Base-by-base conservation (phyloP, 2,329 filamentous ascomycete genomes). In the Phialocephala subalpina region DNA sequence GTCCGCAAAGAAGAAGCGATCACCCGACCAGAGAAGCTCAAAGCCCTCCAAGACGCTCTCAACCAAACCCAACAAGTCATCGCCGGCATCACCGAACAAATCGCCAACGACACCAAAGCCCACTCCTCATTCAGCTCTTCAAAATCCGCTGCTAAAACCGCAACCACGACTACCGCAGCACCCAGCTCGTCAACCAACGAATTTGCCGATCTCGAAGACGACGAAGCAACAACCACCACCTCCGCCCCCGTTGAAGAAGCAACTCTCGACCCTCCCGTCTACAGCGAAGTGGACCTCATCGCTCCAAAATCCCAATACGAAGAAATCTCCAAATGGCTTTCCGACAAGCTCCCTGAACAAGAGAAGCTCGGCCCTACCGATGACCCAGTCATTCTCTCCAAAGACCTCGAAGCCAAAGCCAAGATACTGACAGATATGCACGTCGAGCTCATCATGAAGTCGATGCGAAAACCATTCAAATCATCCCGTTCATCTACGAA, bases 171-270 rank as follows among this genome's bases (percentile, higher is more conserved):
- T n/a, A n/a, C 82, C 33, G 72, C 79, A 29, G 76, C 82, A 29
- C 78, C 83, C 9, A 77, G 81, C 9, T 76, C 81, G 3, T 81
- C 71, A 60, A 77, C 72, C 53, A 75, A 74, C 45, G 86, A 88
- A 2, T 89, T 92, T 73, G 92, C 89, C 38, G 91, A 89, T n/a
- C 86, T 96, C 0, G 94, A 97, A 69, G 93, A 96, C 60, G 91
- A 93, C n/a, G 70, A 74, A n/a, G 45, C 67, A 16, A 74, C 76
- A 8, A 75, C 76, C 2, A 74, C 76, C 38, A 75, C 73, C 14
- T 70, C 74, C 9, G 70, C 72, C 11, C 76, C 77, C 22, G 73
- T 76, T 75, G 73, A 86, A 77, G 71, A 81, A 78, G 55, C 79
- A 80, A 86, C 86, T 0, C 85, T 87, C 20, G 80, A 86, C 27